phyloP scores from a whole-genome alignment of 257 asterid genomes.

The Anisodus tanguticus region DNA sequence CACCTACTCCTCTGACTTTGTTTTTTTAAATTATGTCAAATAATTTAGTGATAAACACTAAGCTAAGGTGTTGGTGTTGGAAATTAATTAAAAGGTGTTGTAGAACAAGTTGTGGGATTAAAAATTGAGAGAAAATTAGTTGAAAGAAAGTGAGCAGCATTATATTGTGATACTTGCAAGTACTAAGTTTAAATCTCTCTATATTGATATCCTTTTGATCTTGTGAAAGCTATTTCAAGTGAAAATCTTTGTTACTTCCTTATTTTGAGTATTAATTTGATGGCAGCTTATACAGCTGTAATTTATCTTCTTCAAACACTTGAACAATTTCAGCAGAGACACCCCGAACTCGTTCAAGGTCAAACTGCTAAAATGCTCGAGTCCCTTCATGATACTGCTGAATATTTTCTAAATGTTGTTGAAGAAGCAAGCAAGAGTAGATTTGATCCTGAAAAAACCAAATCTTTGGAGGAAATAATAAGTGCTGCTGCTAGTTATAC shows the following conservation, averaged over 20 bases:
- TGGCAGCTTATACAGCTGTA: not conserved
- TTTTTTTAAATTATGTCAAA: not conserved
- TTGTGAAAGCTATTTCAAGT: not conserved
- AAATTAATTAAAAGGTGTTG: not conserved
- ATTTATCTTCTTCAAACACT: not conserved
- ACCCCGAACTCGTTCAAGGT: not conserved
- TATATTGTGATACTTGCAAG: not conserved
- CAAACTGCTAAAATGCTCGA: not conserved
- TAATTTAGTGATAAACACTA: not conserved
- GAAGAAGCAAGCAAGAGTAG: not conserved
- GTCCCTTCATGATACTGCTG: not conserved
- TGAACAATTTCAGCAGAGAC: not conserved
- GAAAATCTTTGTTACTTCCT: too few relatives aligned
- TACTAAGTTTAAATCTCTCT: not conserved
- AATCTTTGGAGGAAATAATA: conserved; percentile 4
- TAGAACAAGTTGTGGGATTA: not conserved
- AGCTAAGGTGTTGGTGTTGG: not conserved
- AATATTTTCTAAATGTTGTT: too few relatives aligned
- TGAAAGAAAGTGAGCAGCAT: not conserved
- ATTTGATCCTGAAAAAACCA: not conserved
- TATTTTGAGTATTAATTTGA: too few relatives aligned
- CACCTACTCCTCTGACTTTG: not conserved
- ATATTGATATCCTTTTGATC: not conserved
- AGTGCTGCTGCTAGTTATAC: not conserved
- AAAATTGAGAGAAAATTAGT: too few relatives aligned